These are phyloP conservation scores for Heliosperma pusillum DNA, from an alignment of 148 eudicot species.

Conservation along the genomic window DNA sequence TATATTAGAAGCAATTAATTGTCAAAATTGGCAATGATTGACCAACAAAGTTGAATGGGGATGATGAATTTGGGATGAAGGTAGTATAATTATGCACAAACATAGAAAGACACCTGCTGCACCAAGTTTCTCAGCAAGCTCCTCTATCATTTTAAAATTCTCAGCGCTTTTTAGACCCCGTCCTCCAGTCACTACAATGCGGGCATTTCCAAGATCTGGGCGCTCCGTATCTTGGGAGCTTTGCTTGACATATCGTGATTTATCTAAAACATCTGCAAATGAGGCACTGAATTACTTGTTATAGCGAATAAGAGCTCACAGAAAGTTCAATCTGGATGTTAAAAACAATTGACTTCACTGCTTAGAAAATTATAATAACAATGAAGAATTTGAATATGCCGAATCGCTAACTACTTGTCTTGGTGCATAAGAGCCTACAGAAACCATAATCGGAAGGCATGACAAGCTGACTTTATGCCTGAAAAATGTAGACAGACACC, in stretches of 20 bases:
- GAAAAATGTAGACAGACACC: background rate
- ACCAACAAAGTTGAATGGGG: background rate
- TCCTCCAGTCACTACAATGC: constrained; percentile 83
- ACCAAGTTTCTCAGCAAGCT: constrained; percentile 94
- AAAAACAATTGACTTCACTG: background rate
- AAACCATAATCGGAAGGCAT: background rate
- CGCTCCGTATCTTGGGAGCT: constrained; percentile 80
- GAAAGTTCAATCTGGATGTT: background rate
- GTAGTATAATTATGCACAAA: background rate
- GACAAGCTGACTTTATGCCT: background rate
- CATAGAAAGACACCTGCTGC: constrained; percentile 65
- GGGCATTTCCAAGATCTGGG: constrained; percentile 95
- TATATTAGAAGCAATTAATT: background rate
- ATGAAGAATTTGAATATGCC: no score
- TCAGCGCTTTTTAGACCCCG: constrained; percentile 84
- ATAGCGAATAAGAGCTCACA: background rate
- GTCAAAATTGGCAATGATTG: background rate
- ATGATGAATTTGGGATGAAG: background rate
- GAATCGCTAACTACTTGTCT: background rate
- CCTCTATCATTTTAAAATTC: constrained; percentile 83
- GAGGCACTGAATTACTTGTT: constrained; percentile 9
- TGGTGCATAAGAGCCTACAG: background rate
- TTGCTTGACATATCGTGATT: constrained; percentile 58
- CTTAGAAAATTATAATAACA: background rate
- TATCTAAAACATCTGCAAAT: constrained; percentile 50